Evolutionary conservation across 164 flowering plant species (phyloP), one percentile per base, ranked within the genome.

Genomic region (Brasenia schreberi): DNA sequence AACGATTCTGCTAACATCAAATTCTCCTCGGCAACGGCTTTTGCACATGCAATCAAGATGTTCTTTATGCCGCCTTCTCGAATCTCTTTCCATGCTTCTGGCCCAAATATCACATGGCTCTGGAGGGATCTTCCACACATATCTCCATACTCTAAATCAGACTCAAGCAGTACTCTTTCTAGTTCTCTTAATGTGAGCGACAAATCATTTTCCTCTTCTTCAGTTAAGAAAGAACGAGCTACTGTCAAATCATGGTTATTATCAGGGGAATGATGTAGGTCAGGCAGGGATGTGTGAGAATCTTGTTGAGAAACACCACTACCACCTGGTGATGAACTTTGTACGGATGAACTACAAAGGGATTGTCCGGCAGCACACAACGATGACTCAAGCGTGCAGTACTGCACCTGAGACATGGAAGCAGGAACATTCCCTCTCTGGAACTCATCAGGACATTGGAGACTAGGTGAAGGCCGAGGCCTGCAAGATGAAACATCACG

Each of bases 121-220:
- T 42, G 64, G 18, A 66, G 18, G 17, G 43, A 64, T 33, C 44
- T 52, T 18, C 69, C 61, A 5, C 65, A 69, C n/a, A 72, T 67
- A 64, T 74, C 81, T 59, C 71, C 59, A 12, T 62, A 52, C 66
- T 80, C 86, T 53, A 74, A 67, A 65, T 81, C 81, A 62, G 85
- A 74, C 49, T 83, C 96, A 42, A 87, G 73, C 87, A 89, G 82
- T 11, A 69, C 81, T 43, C 80, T 77, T 78, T 89, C 96, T 66
- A 87, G 67, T 67, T 89, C 89, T 74, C 74, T 77, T 18, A 89
- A 64, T 76, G 81, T 87, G 71, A 79, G 72, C 67, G 74, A 74
- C 43, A 87, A 61, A 59, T 81, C 83, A 65, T 77, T 70, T 5
- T 67, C 69, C 42, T 81, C 81, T 9, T 49, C 16, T 5, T 80